Percentiles rank a stretch among this genome's conserved stretches.
Evolutionary conservation across 2,329 filamentous ascomycete genomes (phyloP).

Genomic region (Epichloe amarillans): DNA sequence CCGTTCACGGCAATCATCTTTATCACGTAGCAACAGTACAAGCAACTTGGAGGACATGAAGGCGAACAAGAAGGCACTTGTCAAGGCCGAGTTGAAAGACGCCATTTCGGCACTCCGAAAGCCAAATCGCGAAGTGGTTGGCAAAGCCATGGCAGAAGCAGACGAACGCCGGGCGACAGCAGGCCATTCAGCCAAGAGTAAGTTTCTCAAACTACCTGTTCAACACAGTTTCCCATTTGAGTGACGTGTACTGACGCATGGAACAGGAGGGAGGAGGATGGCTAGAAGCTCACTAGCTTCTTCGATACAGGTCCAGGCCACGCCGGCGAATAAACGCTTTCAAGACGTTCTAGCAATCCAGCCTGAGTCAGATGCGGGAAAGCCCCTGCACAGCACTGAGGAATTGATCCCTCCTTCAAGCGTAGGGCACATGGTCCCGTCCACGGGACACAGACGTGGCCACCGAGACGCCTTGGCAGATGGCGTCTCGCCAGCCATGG

Average conservation of each 20-base stretch:
- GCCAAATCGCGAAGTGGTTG: conserved; percentile 59
- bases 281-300: conserved; percentile 23
- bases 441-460: conserved; percentile 24
- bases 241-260: conserved; percentile 16
- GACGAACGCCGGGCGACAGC: conserved; percentile 45
- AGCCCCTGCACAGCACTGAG: conserved; percentile 12
- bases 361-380: conserved; percentile 11
- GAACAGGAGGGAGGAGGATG: conserved; percentile 39
- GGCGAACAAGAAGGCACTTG: conserved; percentile 49
- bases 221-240: not conserved
- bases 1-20: conserved; percentile 27
- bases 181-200: conserved; percentile 34
- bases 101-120: conserved; percentile 63
- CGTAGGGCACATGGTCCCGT: conserved; percentile 26
- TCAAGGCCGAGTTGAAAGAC: conserved; percentile 58
- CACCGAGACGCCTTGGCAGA: conserved; percentile 18
- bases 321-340: conserved; percentile 41
- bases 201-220: conserved; percentile 13
- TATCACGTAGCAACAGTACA: conserved; percentile 32
- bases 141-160: conserved; percentile 52
- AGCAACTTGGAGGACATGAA: conserved; percentile 41
- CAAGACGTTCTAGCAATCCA: conserved; percentile 31
- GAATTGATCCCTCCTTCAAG: conserved; percentile 26
- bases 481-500: conserved; percentile 16
- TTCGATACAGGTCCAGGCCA: conserved; percentile 41